These are phyloP conservation scores for Pseudogymnoascus sp. DNA, from an alignment of 2,329 filamentous ascomycete species.

Conservation along the genomic window DNA sequence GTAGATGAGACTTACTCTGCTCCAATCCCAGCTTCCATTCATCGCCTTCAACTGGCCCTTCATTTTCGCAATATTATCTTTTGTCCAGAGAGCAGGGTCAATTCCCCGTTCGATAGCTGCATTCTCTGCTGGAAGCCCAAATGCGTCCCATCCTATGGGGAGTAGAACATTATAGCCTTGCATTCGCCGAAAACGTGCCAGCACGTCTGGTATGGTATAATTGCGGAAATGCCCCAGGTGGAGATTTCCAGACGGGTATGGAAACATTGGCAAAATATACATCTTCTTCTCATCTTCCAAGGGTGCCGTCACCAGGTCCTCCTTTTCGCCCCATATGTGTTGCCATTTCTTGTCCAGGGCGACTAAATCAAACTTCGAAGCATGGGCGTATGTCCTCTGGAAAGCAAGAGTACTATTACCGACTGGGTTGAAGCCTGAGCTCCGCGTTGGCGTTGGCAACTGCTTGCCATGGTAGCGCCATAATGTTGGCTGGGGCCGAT, in stretches of 20 bases:
- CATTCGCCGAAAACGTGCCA: conserved; percentile 68
- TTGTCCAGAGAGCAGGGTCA: conserved; percentile 72
- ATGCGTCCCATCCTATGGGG: conserved; percentile 94
- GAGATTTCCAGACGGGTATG: conserved; percentile 79
- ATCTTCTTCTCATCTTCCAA: conserved; percentile 28
- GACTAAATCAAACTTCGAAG: conserved; percentile 20
- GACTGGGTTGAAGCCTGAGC: not conserved
- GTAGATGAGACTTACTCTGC: conserved; percentile 51
- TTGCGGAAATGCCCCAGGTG: conserved; percentile 84
- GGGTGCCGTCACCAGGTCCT: not conserved
- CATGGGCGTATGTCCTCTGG: conserved; percentile 7
- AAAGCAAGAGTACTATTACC: not conserved
- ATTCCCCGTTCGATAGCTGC: conserved; percentile 77
- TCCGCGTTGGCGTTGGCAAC: not conserved
- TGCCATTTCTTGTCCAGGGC: conserved; percentile 25
- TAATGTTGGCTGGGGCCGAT: not conserved
- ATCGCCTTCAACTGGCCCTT: conserved; percentile 71
- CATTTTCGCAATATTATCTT: conserved; percentile 74
- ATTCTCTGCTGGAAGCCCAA: conserved; percentile 85
- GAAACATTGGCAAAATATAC: conserved; percentile 88
- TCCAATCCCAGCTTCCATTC: conserved; percentile 80
- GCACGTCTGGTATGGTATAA: conserved; percentile 82
- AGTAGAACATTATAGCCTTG: conserved; percentile 69
- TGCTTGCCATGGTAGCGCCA: not conserved
- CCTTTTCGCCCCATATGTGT: conserved; percentile 15